Base-by-base conservation (phyloP, 2,329 filamentous ascomycete genomes). In the Claviceps pusilla region DNA sequence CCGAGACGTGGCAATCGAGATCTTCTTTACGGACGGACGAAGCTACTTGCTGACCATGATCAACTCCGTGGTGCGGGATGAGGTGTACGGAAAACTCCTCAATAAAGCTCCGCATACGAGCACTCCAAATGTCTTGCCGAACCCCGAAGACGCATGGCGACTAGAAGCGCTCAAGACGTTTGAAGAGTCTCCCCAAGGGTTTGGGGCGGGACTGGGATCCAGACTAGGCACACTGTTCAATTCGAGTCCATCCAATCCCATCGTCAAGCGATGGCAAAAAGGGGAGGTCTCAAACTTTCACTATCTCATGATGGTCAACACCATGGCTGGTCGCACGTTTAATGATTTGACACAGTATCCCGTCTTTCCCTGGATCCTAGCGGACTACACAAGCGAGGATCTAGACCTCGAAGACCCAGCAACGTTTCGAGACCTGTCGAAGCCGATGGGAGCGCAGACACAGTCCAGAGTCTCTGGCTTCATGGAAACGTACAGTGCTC, bases 221-320 rank as follows among this genome's bases (percentile, higher is more conserved):
- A 91, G 91, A 62, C 90, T 97, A 62, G 89, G 88, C 28, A 95
- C 84, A 59, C 87, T 96, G 12, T 97, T 98, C 73, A 89, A 89
- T 59, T 80, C 89, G 28, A 83, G 82, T 0, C 79, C 87, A 0
- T 86, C 86, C 67, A 90, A 89, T 59, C 87, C 90, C 10, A 83
- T 89, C 9, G 95, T 93, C 63, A 84, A 86, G 59, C 85, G 84
- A 66, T 98, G 93, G 93, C 79, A 93, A 56, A 86, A 84, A 65
- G 93, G 94, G 12, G 93, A 98, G 63, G 89, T 97, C 51, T 97
- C 91, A 14, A 98, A 98, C 67, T 98, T 98, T 63, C 89, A 97
- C 68, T 98, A 98, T 65, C 78, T 98, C 41, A 98, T 98, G 91
- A 83, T 96, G 57, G 83, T 98, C 64, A 98, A 98, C 65, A 97